Evolutionary conservation across 164 flowering plant genomes (phyloP).

Genomic region (Liquidambar formosana): DNA sequence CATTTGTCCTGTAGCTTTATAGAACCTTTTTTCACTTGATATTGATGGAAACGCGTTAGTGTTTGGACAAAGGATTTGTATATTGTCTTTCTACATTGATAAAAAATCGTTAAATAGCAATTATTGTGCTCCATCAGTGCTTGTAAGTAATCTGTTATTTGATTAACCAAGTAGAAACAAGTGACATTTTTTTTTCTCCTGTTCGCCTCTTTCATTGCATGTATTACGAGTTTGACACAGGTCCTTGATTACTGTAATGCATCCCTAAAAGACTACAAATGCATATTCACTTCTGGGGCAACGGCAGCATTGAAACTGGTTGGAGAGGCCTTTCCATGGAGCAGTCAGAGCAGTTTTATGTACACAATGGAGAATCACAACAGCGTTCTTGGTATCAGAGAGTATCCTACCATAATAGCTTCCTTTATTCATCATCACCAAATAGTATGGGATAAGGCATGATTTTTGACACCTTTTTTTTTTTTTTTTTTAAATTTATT

Average conservation of each 20-base stretch:
- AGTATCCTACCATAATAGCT: conserved; percentile 59
- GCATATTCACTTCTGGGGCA: conserved; percentile 97
- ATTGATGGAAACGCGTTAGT: no score
- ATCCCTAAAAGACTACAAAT: conserved; percentile 72
- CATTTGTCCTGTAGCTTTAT: neutral
- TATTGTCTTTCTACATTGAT: neutral
- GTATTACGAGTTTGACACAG: conserved; percentile 28
- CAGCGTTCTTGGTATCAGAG: conserved; percentile 96
- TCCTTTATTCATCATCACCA: neutral
- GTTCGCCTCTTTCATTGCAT: neutral
- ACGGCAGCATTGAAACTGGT: conserved; percentile 88
- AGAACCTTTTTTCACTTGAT: no score
- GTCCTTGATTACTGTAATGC: conserved; percentile 87
- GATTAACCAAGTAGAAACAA: neutral
- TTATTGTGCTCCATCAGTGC: neutral
- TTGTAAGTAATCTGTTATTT: neutral
- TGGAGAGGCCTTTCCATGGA: conserved; percentile 97
- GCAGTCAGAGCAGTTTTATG: conserved; percentile 64
- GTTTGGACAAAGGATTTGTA: neutral
- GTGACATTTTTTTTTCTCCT: neutral
- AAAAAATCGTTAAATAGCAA: neutral
- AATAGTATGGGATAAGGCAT: neutral
- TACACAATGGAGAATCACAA: conserved; percentile 97
- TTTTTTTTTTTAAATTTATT: neutral
- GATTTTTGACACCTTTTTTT: neutral